Evolutionary conservation across 1,139 yeast species (phyloP).

Genomic region (Saccharomycopsis hybrid): DNA sequence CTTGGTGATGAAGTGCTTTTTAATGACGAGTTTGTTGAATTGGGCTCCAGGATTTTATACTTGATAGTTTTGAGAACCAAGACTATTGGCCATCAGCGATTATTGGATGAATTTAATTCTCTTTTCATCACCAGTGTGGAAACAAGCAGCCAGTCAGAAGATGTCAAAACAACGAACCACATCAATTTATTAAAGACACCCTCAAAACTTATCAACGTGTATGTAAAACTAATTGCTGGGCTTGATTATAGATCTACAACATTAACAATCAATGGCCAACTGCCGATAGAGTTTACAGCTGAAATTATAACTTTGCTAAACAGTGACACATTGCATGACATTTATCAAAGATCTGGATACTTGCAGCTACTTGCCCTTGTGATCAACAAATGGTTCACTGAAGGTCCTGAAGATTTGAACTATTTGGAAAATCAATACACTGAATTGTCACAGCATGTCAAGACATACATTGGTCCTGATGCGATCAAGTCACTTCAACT

Average conservation of each 20-base stretch:
- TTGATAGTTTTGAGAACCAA: constrained; percentile 28
- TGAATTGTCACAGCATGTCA: neutral
- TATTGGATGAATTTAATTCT: constrained; percentile 32
- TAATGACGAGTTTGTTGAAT: constrained; percentile 27
- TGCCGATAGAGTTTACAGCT: constrained; percentile 12
- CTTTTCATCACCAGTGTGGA: neutral
- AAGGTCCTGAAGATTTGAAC: neutral
- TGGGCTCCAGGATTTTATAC: constrained; percentile 29
- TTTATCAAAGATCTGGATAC: constrained; percentile 45
- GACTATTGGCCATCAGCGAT: constrained; percentile 26
- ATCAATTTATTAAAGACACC: constrained; percentile 32
- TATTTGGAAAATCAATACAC: neutral
- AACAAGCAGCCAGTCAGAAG: neutral
- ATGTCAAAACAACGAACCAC: neutral
- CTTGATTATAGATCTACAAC: constrained; percentile 34
- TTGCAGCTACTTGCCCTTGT: constrained; percentile 52
- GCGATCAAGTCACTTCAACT: neutral
- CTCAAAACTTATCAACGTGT: constrained; percentile 39
- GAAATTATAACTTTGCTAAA: neutral
- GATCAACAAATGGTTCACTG: constrained; percentile 45
- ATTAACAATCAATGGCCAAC: too few relatives aligned
- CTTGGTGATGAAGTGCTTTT: constrained; percentile 1
- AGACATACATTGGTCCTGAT: neutral
- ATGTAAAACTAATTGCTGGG: constrained; percentile 45
- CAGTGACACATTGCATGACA: neutral